Conservation (phyloP, 1,284 basidiomycete genomes). For the Fomitopsis schrenkii region DNA sequence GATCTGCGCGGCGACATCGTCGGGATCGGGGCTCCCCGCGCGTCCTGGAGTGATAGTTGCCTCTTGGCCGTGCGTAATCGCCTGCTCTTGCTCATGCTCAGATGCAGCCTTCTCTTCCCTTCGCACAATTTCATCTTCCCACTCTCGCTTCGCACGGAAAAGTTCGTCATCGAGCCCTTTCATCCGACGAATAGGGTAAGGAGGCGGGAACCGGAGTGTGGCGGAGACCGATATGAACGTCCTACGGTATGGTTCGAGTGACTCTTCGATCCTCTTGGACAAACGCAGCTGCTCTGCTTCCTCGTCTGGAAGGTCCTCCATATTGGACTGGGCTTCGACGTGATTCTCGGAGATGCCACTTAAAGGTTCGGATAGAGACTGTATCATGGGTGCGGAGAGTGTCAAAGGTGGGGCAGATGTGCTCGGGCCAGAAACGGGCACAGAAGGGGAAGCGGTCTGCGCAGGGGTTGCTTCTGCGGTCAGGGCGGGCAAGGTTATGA, state of each 20-base stretch:
- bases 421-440: slow-evolving; percentile 10
- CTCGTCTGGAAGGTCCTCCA: slow-evolving; percentile 60
- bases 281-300: slow-evolving; percentile 66
- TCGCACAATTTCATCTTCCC: slow-evolving; percentile 82
- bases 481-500: slow-evolving; percentile 74
- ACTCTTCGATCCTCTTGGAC: slow-evolving; percentile 70
- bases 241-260: slow-evolving; percentile 76
- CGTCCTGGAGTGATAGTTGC: slow-evolving; percentile 10
- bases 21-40: slow-evolving; percentile 27
- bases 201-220: slow-evolving; percentile 85
- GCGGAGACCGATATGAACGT: slow-evolving; percentile 91
- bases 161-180: slow-evolving; percentile 80
- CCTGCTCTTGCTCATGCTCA: slow-evolving; percentile 43
- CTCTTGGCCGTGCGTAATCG: slow-evolving; percentile 22
- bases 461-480: slow-evolving; percentile 60
- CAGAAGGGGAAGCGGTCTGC: slow-evolving; percentile 13
- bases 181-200: slow-evolving; percentile 83
- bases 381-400: not conserved
- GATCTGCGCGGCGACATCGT: slow-evolving; percentile 66
- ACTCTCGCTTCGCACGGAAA: slow-evolving; percentile 59
- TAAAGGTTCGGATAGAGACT: slow-evolving; percentile 13
- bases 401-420: slow-evolving; percentile 6
- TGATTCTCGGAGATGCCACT: slow-evolving; percentile 6
- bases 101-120: slow-evolving; percentile 60
- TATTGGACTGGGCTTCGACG: slow-evolving; percentile 17